Conservation (phyloP, 208 protist genomes). For the Wallacemonas sp. region DNA sequence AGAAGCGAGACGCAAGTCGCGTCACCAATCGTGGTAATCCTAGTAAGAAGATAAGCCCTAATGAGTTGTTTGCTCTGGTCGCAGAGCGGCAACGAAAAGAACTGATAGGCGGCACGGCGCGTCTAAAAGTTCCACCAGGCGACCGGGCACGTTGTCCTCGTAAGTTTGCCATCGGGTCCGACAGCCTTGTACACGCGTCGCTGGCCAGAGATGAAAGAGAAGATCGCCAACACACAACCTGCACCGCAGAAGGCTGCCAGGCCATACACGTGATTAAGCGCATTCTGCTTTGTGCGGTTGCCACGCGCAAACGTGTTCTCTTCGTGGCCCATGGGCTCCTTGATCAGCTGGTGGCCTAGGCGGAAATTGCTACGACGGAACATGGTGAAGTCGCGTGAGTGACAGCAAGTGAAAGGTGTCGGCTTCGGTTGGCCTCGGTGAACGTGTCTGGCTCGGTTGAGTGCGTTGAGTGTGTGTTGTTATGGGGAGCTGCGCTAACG, state of each 20-base stretch:
- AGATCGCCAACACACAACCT: slow-evolving; percentile 61
- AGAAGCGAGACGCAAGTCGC: background rate
- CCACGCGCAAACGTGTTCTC: slow-evolving; percentile 81
- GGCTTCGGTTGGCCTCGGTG: too few species aligned
- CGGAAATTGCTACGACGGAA: slow-evolving; percentile 49
- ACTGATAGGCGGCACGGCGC: background rate
- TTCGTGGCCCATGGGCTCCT: slow-evolving; percentile 88
- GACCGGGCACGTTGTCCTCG: slow-evolving; percentile 56
- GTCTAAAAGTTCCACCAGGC: slow-evolving; percentile 81
- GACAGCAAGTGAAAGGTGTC: too few species aligned
- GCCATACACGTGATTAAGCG: slow-evolving; percentile 56
- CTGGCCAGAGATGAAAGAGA: slow-evolving; percentile 50
- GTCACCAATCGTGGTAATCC: background rate
- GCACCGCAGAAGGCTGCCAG: slow-evolving; percentile 40
- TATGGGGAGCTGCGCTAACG: too few species aligned
- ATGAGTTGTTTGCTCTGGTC: too few species aligned
- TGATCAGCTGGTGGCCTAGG: slow-evolving; percentile 83
- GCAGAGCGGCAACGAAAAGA: background rate
- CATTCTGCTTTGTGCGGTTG: slow-evolving; percentile 49
- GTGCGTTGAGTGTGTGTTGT: too few species aligned
- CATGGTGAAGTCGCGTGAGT: too few species aligned
- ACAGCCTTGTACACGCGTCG: slow-evolving; percentile 57
- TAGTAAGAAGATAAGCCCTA: slow-evolving; percentile 6
- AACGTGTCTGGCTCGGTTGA: too few species aligned
- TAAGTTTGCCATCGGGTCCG: slow-evolving; percentile 55